These are phyloP conservation scores for Phellinidium pouzarii DNA, from an alignment of 1,284 basidiomycete species.

Conservation along the genomic window DNA sequence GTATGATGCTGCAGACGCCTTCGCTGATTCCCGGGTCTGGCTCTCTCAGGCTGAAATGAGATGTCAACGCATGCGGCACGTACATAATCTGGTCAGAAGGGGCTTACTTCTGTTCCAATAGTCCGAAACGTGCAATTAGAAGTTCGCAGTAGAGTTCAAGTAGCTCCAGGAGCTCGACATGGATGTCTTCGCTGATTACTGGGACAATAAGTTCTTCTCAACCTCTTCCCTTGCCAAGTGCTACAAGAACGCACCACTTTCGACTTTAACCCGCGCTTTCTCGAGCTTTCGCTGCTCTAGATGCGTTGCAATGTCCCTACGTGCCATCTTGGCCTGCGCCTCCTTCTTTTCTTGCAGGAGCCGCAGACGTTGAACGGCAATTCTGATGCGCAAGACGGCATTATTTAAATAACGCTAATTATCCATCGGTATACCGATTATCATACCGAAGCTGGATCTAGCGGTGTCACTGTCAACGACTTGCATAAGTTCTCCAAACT, in stretches of 20 bases:
- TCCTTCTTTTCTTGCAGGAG: constrained; percentile 92
- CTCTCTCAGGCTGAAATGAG: constrained; percentile 51
- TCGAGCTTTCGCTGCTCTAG: constrained; percentile 77
- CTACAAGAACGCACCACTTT: constrained; percentile 53
- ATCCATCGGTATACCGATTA: not conserved
- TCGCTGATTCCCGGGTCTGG: constrained; percentile 79
- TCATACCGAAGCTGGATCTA: constrained; percentile 18
- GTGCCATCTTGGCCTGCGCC: constrained; percentile 79
- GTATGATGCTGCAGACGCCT: constrained; percentile 75
- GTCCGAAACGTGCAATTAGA: constrained; percentile 85
- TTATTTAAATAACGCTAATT: not conserved
- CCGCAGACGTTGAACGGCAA: constrained; percentile 86
- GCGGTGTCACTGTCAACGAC: not conserved
- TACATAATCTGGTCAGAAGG: constrained; percentile 7
- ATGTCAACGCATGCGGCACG: constrained; percentile 7
- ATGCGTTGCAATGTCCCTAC: constrained; percentile 74
- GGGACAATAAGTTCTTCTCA: constrained; percentile 7
- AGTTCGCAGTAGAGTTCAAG: constrained; percentile 93
- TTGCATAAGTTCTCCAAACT: not conserved
- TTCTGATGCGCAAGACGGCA: constrained; percentile 35
- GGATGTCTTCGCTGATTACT: constrained; percentile 84
- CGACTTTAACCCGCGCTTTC: constrained; percentile 78
- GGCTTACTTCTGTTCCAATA: constrained; percentile 78
- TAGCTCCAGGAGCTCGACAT: constrained; percentile 83
- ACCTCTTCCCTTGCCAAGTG: not conserved